Conservation (phyloP, 306 rosid genomes). For the Hylodesmum podocarpum region DNA sequence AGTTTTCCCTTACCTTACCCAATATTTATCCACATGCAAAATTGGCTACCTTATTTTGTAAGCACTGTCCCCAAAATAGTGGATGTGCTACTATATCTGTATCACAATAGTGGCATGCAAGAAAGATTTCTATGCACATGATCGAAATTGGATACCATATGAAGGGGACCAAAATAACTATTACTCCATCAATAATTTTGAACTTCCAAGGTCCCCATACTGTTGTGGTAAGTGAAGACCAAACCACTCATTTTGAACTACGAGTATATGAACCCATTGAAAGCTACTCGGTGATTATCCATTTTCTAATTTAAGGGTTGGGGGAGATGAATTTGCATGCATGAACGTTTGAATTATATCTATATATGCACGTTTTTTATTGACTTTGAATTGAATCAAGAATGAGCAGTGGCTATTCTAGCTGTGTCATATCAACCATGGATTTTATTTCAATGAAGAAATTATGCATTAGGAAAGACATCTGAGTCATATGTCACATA, state of each 20-base stretch:
- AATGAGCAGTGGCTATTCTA: background rate
- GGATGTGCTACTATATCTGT: slow-evolving; percentile 17
- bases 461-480: background rate
- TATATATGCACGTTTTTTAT: slow-evolving; percentile 26
- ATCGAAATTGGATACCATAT: slow-evolving; percentile 2
- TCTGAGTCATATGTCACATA: background rate
- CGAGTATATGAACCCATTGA: background rate
- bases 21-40: slow-evolving; percentile 12
- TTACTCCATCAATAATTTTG: slow-evolving; percentile 15
- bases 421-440: background rate
- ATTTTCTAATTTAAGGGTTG: background rate
- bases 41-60: background rate
- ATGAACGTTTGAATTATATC: background rate
- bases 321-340: slow-evolving; percentile 34
- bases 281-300: slow-evolving; percentile 17
- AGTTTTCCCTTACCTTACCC: background rate
- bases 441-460: background rate
- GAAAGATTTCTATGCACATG: slow-evolving; percentile 27
- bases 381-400: slow-evolving; percentile 35
- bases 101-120: slow-evolving; percentile 25
- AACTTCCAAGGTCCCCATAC: background rate
- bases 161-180: slow-evolving; percentile 35
- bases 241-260: slow-evolving; percentile 36
- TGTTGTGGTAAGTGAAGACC: slow-evolving; percentile 39
- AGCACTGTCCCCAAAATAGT: background rate